Conservation (phyloP, 1,284 basidiomycete genomes). For the Anthracocystis setariae region DNA sequence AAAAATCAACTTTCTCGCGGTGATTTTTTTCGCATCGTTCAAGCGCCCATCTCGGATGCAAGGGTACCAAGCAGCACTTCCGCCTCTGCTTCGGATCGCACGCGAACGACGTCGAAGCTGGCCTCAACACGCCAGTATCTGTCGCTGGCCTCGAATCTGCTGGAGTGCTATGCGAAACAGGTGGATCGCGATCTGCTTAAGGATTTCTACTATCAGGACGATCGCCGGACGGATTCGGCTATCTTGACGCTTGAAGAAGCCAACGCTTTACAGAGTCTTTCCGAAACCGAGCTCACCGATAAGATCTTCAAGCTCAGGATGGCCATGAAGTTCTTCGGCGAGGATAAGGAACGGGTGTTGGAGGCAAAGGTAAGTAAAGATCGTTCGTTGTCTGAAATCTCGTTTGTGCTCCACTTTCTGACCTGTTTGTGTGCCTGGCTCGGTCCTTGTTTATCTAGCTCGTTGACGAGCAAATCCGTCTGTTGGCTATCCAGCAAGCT, state of each 20-base stretch:
- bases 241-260: constrained; percentile 81
- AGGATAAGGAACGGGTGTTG: constrained; percentile 88
- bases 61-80: constrained; percentile 2
- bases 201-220: constrained; percentile 98
- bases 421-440: no score
- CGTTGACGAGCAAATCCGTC: constrained; percentile 83
- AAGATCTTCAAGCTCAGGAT: constrained; percentile 79
- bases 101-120: constrained; percentile 23
- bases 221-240: constrained; percentile 90
- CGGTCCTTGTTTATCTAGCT: constrained; percentile 72
- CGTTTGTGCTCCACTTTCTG: background rate
- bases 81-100: constrained; percentile 1
- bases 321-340: constrained; percentile 90
- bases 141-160: constrained; percentile 55
- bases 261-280: constrained; percentile 18
- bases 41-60: constrained; percentile 69
- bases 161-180: constrained; percentile 62
- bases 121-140: constrained; percentile 42
- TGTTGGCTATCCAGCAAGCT: constrained; percentile 83
- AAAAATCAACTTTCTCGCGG: constrained; percentile 85
- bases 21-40: constrained; percentile 92
- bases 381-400: no score
- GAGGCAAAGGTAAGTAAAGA: constrained; percentile 80
- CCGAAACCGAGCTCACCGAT: constrained; percentile 34
- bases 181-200: constrained; percentile 85